Conservation (phyloP, 2,329 filamentous ascomycete genomes). For the Fusarium devonianum region DNA sequence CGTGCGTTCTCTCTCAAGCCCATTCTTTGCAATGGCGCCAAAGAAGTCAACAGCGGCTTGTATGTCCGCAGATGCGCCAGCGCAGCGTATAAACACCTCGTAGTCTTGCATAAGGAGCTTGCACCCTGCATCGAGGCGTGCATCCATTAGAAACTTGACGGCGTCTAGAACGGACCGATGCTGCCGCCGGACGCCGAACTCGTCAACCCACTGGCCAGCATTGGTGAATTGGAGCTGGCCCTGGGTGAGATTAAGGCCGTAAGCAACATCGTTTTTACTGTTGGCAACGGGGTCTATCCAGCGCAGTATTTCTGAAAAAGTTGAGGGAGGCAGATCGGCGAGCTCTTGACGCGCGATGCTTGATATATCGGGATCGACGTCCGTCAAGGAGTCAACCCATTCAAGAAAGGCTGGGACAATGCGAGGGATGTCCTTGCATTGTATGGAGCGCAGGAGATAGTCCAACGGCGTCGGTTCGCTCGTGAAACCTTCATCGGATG, state of each 20-base stretch:
- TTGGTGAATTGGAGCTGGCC: conserved; percentile 52
- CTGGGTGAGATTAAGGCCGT: conserved; percentile 49
- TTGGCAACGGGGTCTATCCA: conserved; percentile 65
- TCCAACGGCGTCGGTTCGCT: conserved; percentile 29
- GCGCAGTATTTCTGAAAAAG: conserved; percentile 70
- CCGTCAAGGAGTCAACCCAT: conserved; percentile 40
- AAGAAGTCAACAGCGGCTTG: conserved; percentile 46
- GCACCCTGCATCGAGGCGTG: conserved; percentile 42
- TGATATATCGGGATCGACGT: conserved; percentile 27
- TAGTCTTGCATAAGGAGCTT: conserved; percentile 52
- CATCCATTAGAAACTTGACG: conserved; percentile 46
- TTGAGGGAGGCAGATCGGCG: conserved; percentile 56
- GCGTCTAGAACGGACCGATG: conserved; percentile 49
- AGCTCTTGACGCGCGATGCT: conserved; percentile 44
- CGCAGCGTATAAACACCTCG: conserved; percentile 54
- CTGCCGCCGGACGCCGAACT: conserved; percentile 54
- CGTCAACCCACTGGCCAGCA: conserved; percentile 49
- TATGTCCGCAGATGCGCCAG: conserved; percentile 54
- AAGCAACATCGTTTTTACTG: conserved; percentile 56
- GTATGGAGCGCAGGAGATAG: conserved; percentile 44
- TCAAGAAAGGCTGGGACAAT: conserved; percentile 39
- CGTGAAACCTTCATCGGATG: background rate
- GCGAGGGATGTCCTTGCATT: conserved; percentile 36
- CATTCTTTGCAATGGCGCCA: conserved; percentile 38
- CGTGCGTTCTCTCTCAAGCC: conserved; percentile 43